Evolutionary conservation across 768 basidiomycete species (phyloP), one percentile per base, ranked within the genome.

Genomic region (Gloeophyllum trabeum): DNA sequence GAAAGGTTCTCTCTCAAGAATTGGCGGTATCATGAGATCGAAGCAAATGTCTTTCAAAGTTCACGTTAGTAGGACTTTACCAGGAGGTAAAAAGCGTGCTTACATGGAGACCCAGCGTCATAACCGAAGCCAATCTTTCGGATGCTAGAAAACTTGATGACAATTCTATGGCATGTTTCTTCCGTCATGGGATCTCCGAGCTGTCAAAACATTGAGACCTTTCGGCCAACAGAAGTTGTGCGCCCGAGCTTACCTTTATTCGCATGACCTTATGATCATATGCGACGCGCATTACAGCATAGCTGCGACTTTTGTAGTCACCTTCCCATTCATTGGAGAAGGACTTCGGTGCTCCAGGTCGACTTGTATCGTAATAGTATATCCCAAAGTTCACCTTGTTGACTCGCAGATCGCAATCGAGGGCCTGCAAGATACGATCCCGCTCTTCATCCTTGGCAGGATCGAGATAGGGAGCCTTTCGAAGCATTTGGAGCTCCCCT

Each of bases 281-380:
- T 42, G 81, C 73, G 24, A 88, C 75, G 24, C 63, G 56, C 16
- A 87, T 55, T 55, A 71, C 69, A 0, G 70, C 81, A 24, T 68
- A 64, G 25, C 73, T 67, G 7, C 49, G 48, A 34, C 64, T 47
- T 5, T 51, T 46, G 30, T 73, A 77, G 32, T 73, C 61, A 30
- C 66, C 59, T 42, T 81, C 73, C 71, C 76, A 85, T 58, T 89
- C 87, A 3, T 77, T 61, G 0, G 83, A 87, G 54, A 82, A 89
- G 2, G 45, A 51, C 2, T 51, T 55, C 6, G 47, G 45, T 41
- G 41, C 55, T 16, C 44, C 48, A 43, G 28, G 43, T 24, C 44
- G 43, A 37, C 45, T 36, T 12, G 50, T 42, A 4, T 45, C 43
- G 16, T 67, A 64, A 50, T 71, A 75, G 53, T 72, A 73, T 24